Conservation (phyloP, 176 grass and related monocot species). For the Oryza meridionalis region DNA sequence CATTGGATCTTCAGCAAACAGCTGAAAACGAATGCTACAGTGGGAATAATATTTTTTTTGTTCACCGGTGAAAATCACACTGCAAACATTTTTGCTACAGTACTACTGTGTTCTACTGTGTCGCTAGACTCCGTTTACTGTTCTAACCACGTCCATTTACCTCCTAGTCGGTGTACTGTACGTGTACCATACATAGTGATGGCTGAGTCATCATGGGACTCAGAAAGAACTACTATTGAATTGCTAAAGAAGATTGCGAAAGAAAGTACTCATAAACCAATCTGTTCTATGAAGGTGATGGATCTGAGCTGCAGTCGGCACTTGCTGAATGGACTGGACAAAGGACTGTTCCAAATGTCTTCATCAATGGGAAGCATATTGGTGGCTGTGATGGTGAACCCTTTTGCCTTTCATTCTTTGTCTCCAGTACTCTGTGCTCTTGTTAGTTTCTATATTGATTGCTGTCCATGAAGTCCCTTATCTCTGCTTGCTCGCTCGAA, state of each 20-base stretch:
- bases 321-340: constrained; percentile 83
- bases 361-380: constrained; percentile 82
- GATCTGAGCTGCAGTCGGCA: constrained; percentile 64
- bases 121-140: too few species aligned
- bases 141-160: too few species aligned
- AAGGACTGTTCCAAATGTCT: constrained; percentile 81
- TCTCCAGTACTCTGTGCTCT: background rate
- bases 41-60: too few species aligned
- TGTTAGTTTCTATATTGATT: background rate
- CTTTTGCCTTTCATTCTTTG: background rate
- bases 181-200: background rate
- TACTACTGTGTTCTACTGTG: too few species aligned
- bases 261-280: constrained; percentile 4
- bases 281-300: constrained; percentile 63
- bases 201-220: background rate
- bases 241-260: background rate
- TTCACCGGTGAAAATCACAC: too few species aligned
- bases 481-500: background rate
- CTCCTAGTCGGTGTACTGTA: background rate
- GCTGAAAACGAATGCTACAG: too few species aligned
- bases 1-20: too few species aligned
- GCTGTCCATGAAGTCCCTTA: background rate
- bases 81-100: too few species aligned
- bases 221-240: background rate
- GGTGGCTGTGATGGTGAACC: constrained; percentile 70